These are phyloP conservation scores for Lodderomyces oxycetoniae DNA, from an alignment of 1,139 yeast genomes.

Conservation along the genomic window DNA sequence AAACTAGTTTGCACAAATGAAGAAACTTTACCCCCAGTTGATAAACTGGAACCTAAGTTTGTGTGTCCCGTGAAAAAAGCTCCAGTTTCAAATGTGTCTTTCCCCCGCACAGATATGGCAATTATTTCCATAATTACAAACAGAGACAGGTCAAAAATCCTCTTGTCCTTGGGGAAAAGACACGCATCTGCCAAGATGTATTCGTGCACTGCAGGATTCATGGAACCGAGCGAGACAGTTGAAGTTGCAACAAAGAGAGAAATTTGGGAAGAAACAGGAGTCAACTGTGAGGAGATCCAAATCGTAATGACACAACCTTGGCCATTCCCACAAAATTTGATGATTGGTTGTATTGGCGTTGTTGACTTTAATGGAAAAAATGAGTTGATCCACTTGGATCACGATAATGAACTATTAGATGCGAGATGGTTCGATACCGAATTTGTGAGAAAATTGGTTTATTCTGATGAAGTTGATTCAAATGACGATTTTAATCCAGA, in stretches of 20 bases:
- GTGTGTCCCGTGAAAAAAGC: constrained; percentile 55
- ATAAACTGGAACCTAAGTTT: constrained; percentile 16
- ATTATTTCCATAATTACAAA: constrained; percentile 77
- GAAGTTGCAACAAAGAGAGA: constrained; percentile 87
- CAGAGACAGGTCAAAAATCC: constrained; percentile 52
- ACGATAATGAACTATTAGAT: constrained; percentile 79
- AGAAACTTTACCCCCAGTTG: constrained; percentile 1
- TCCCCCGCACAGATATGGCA: constrained; percentile 90
- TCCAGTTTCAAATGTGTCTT: constrained; percentile 59
- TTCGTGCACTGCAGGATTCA: constrained; percentile 88
- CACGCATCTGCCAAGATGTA: constrained; percentile 51
- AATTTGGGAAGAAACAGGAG: constrained; percentile 95
- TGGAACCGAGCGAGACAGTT: constrained; percentile 91
- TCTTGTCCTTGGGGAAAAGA: constrained; percentile 68
- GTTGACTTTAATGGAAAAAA: constrained; percentile 60
- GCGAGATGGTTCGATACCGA: constrained; percentile 76
- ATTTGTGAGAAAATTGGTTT: constrained; percentile 46
- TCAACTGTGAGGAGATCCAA: constrained; percentile 53
- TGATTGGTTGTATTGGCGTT: constrained; percentile 86
- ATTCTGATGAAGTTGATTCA: constrained; percentile 21
- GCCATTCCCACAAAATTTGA: constrained; percentile 92
- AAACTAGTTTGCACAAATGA: constrained; percentile 58
- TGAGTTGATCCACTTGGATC: constrained; percentile 63
- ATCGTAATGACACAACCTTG: constrained; percentile 81
- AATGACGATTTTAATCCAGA: constrained; percentile 32